Evolutionary conservation across 192 early-diverging fungal genomes (phyloP).

Genomic region (Lunasporangiospora selenospora): DNA sequence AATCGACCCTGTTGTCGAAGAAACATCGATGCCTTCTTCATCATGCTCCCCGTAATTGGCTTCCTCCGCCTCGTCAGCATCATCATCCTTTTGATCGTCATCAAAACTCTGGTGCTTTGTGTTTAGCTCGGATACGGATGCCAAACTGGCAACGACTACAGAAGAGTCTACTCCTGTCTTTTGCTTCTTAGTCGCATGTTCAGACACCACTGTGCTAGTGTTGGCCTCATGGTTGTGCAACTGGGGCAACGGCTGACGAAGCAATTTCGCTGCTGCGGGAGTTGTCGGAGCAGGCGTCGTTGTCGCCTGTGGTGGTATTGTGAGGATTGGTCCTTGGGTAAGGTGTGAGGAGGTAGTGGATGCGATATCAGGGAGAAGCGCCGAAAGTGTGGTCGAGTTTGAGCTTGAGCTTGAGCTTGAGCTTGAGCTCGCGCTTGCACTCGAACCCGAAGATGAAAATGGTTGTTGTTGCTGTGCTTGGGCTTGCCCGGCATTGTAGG

Average conservation of each 20-base stretch:
- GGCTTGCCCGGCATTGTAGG: constrained; percentile 4
- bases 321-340: not conserved
- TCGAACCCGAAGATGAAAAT: too few relatives aligned
- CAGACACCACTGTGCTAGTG: too few relatives aligned
- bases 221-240: too few relatives aligned
- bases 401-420: too few relatives aligned
- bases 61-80: too few relatives aligned
- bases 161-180: not conserved
- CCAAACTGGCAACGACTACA: not conserved
- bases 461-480: constrained; percentile 15
- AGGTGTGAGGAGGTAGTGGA: not conserved
- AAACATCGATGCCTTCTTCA: not conserved
- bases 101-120: not conserved
- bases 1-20: constrained; percentile 17
- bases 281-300: constrained; percentile 32
- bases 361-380: not conserved
- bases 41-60: too few relatives aligned
- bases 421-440: too few relatives aligned
- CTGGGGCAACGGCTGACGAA: constrained; percentile 27
- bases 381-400: not conserved
- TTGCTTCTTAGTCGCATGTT: constrained; percentile 1
- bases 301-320: too few relatives aligned
- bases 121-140: not conserved
- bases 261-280: constrained; percentile 31
- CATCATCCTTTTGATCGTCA: not conserved